Percentiles rank a stretch among this genome's conserved stretches.
Conservation (phyloP, 768 basidiomycete genomes). For the Lentinula raphanica region DNA sequence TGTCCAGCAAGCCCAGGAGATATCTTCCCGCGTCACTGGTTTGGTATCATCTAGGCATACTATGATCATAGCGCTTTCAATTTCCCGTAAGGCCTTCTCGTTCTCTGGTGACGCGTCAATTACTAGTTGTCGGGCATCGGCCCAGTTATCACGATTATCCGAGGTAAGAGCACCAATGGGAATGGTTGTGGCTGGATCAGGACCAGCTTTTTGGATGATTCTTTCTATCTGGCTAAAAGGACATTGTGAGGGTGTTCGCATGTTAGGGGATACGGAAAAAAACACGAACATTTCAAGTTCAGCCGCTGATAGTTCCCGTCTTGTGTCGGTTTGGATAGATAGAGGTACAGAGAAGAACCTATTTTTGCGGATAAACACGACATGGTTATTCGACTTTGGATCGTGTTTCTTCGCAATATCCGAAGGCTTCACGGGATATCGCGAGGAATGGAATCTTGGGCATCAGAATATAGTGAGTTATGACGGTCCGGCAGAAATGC, state of each 20-base stretch:
- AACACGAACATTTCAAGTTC: slow-evolving; percentile 69
- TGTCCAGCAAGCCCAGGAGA: slow-evolving; percentile 81
- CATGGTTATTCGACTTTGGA: slow-evolving; percentile 69
- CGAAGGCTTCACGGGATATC: slow-evolving; percentile 77
- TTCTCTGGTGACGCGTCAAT: slow-evolving; percentile 64
- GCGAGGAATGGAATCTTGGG: slow-evolving; percentile 87
- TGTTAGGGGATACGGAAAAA: neutral
- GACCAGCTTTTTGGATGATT: slow-evolving; percentile 61
- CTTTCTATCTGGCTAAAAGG: slow-evolving; percentile 54
- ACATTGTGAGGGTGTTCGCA: neutral
- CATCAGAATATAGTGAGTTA: neutral
- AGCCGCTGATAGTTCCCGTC: slow-evolving; percentile 66
- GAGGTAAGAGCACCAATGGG: slow-evolving; percentile 81
- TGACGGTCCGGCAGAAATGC: neutral
- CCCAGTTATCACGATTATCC: slow-evolving; percentile 88
- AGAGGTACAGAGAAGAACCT: slow-evolving; percentile 84
- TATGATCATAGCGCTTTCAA: slow-evolving; percentile 87
- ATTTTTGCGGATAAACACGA: slow-evolving; percentile 89
- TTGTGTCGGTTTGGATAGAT: slow-evolving; percentile 39
- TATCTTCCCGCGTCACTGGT: slow-evolving; percentile 77
- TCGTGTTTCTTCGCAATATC: slow-evolving; percentile 85
- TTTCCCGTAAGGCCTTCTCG: slow-evolving; percentile 59
- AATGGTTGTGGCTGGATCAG: slow-evolving; percentile 27
- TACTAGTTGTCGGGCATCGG: slow-evolving; percentile 63
- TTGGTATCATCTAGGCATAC: slow-evolving; percentile 79